Percentiles rank a stretch among this genome's conserved stretches.
These are phyloP conservation scores for Juglanconis juglandina DNA, from an alignment of 2,329 filamentous ascomycete genomes.

Conservation along the genomic window DNA sequence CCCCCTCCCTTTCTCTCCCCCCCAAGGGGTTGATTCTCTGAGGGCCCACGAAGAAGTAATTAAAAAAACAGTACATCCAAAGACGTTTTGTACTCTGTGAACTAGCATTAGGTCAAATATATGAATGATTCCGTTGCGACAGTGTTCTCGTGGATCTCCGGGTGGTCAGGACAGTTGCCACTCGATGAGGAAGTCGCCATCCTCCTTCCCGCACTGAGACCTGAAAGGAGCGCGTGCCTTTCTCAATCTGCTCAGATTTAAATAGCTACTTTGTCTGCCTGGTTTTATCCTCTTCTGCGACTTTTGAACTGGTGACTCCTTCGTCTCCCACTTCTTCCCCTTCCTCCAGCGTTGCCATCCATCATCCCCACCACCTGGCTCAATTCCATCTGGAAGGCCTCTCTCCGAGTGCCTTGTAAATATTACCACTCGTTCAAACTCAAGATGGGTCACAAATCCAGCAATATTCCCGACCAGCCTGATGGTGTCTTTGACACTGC, in stretches of 20 bases:
- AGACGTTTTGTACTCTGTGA: too few relatives aligned
- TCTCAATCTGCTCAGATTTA: background rate
- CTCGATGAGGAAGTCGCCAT: background rate
- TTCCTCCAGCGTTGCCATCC: too few relatives aligned
- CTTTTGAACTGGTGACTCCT: too few relatives aligned
- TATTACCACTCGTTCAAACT: background rate
- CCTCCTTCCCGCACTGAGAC: background rate
- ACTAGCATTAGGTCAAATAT: too few relatives aligned
- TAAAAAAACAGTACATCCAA: too few relatives aligned
- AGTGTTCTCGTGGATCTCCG: background rate
- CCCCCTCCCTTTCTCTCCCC: too few relatives aligned
- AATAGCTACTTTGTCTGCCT: background rate
- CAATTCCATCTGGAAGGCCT: background rate
- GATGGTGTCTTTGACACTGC: background rate
- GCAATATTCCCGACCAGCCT: background rate
- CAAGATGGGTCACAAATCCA: slow-evolving; percentile 2
- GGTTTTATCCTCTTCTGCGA: background rate
- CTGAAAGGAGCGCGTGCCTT: background rate
- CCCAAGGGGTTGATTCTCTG: too few relatives aligned
- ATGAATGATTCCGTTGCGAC: too few relatives aligned
- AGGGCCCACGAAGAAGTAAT: too few relatives aligned
- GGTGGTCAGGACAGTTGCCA: background rate
- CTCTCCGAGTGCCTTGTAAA: background rate
- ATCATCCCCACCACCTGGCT: background rate
- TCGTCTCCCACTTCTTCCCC: too few relatives aligned